Evolutionary conservation across 169 alveolate species (phyloP).

Genomic region (Cryptosporidium bovis): DNA sequence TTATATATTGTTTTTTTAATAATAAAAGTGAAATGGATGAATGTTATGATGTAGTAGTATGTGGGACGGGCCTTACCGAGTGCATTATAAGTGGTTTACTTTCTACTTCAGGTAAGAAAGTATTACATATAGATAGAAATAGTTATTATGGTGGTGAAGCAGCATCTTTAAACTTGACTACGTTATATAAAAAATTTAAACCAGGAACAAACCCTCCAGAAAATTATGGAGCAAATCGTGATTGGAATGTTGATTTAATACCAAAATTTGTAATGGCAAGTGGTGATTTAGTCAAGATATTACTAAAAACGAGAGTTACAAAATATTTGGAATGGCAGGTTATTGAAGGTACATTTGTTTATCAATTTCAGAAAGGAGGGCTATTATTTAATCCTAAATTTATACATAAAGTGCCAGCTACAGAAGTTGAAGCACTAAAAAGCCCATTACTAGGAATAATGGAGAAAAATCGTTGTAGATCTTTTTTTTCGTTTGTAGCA

Average conservation of each 20-base stretch:
- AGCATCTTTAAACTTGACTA: conserved; percentile 96
- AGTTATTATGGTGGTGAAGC: conserved; percentile 98
- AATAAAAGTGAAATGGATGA: conserved; percentile 35
- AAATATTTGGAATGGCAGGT: conserved; percentile 95
- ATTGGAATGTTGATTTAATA: conserved; percentile 98
- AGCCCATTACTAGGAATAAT: conserved; percentile 95
- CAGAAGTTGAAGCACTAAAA: conserved; percentile 96
- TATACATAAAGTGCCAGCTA: conserved; percentile 98
- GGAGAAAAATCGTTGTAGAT: conserved; percentile 96
- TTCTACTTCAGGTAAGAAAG: conserved; percentile 93
- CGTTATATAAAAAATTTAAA: conserved; percentile 92
- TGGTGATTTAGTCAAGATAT: conserved; percentile 95
- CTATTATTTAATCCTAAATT: conserved; percentile 91
- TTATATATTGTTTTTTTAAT: no score
- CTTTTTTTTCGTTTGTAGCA: conserved; percentile 92
- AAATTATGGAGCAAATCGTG: conserved; percentile 94
- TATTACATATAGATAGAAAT: conserved; percentile 96
- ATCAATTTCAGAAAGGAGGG: conserved; percentile 96
- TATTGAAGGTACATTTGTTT: conserved; percentile 97
- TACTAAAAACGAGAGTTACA: conserved; percentile 95
- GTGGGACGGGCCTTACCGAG: conserved; percentile 98
- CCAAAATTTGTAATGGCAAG: conserved; percentile 98
- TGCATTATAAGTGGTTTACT: conserved; percentile 96
- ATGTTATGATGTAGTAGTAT: conserved; percentile 86
- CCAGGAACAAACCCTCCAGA: conserved; percentile 91